Evolutionary conservation across 306 rosid genomes (phyloP), one percentile per base, ranked within the genome.

Genomic region (Corylus avellana): DNA sequence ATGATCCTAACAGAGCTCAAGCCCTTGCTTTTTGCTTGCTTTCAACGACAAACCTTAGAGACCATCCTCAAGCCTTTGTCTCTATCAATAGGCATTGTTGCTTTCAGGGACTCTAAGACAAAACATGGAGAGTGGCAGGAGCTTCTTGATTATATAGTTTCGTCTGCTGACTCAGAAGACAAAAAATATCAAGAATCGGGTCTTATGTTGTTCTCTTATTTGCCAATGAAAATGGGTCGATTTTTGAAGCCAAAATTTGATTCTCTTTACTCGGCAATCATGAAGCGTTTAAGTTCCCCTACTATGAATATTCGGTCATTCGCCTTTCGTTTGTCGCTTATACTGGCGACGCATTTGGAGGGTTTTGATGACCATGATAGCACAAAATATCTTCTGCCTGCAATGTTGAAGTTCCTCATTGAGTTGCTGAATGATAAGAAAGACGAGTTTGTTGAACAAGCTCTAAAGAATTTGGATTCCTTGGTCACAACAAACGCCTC

Each of bases 121-220:
- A n/a, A 39, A 2, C 8, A 27, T 0, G 70, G 37, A 5, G 55
- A 47, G 10, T 83, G 86, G 86, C 7, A 2, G 3, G 83, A 75
- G 44, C 73, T 78, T 78, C 83, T 74, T 39, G 70, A 58, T 5
- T 68, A 74, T 61, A 10, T 77, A 13, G 1, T 69, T 35, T 0
- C 25, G 0, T 70, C 58, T 20, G 0, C 74, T 37, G 1, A 51
- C 1, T n/a, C 17, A 1, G 17, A 68, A 10, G 2, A 27, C 1
- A 1, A 17, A 17, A 17, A 4, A 18, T 13, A 35, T 2, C 22
- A 39, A 12, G 66, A 20, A 20, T 72, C 70, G 55, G 86, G 83
- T 70, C 61, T 83, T 22, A 7, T 7, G 47, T 1, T 83, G 46
- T 42, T 83, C 27, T 5, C n/a, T 16, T 58, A 37, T 49, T 1